Evolutionary conservation across 495 filamentous ascomycete genomes (phyloP), one percentile per base, ranked within the genome.

Genomic region (Penicillium samsonianum): DNA sequence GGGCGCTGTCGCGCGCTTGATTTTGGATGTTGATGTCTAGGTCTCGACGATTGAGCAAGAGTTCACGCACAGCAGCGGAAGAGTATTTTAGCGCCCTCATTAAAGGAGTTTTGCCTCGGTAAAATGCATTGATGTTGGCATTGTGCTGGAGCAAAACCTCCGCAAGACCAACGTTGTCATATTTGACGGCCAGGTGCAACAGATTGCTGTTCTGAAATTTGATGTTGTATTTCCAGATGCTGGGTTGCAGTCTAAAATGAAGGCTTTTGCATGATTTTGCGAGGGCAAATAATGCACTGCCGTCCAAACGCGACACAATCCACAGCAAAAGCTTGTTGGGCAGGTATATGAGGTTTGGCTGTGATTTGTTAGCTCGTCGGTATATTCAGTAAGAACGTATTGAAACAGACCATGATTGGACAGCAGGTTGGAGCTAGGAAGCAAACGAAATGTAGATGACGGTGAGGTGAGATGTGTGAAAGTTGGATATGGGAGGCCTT

Each of bases 91-190:
- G 19, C 31, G 54, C 54, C 38, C 54, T 57, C 28, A 61, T 57
- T 2, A 61, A 40, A 20, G 41, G 31, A 12, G 37, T 54, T 44
- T 53, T 53, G 0, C 54, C 43, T 16, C 43, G 50, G 26, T 50
- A 62, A 43, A 62, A 62, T 1, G 59, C 33, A 54, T 62, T 62
- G 16, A 62, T 35, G 23, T 57, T 50, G 14, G 54, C 50, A 26
- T 48, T 26, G 5, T 53, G n/a, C 19, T 31, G 5, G n/a, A 62
- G 53, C 38, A 58, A 50, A 49, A 19, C 37, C 28, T 20, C 26
- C n/a, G 44, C 22, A 16, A 62, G 49, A 40, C 11, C 9, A 38
- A 50, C 6, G 25, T 62, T 54, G 44, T 62, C 50, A 17, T 44
- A 4, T 23, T 62, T 50, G 9, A 46, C 59, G 28, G 50, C 59